Conservation (phyloP, 2,329 filamentous ascomycete genomes). For the Zymoseptoria crescenta region DNA sequence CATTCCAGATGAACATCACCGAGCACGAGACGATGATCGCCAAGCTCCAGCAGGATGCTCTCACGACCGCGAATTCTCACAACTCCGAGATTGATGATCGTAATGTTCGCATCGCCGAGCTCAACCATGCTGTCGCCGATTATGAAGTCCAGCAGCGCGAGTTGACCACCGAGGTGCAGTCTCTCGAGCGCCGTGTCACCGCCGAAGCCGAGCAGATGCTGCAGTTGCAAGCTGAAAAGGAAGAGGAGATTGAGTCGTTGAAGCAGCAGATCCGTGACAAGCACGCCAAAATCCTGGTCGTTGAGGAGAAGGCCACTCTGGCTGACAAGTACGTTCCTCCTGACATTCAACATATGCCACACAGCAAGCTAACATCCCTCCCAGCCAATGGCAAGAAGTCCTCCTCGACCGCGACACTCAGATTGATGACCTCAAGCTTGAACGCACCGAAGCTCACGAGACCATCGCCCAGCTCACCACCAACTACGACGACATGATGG, state of each 20-base stretch:
- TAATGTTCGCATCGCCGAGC: constrained; percentile 26
- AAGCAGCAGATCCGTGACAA: constrained; percentile 26
- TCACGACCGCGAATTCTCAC: constrained; percentile 21
- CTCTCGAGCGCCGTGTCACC: constrained; percentile 30
- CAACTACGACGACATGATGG: constrained; percentile 22
- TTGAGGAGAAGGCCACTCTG: constrained; percentile 26
- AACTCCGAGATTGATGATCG: constrained; percentile 28
- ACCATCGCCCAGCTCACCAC: constrained; percentile 20
- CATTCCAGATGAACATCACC: constrained; percentile 19
- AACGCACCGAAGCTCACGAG: constrained; percentile 18
- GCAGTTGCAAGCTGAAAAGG: constrained; percentile 26
- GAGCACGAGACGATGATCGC: constrained; percentile 21
- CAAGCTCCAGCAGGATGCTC: constrained; percentile 19
- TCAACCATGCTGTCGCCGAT: constrained; percentile 21
- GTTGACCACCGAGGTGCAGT: constrained; percentile 23
- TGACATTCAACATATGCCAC: not conserved
- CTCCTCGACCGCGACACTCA: constrained; percentile 32
- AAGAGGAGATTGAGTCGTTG: constrained; percentile 27
- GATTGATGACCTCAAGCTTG: constrained; percentile 28
- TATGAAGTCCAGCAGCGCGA: constrained; percentile 14
- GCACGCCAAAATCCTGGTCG: constrained; percentile 27
- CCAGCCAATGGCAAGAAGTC: constrained; percentile 30
- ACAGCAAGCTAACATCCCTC: not conserved
- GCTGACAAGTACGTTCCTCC: constrained; percentile 30
- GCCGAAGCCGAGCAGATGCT: constrained; percentile 31